Base-by-base conservation (phyloP, 805 yeast species). In the Starmerella floricola region DNA sequence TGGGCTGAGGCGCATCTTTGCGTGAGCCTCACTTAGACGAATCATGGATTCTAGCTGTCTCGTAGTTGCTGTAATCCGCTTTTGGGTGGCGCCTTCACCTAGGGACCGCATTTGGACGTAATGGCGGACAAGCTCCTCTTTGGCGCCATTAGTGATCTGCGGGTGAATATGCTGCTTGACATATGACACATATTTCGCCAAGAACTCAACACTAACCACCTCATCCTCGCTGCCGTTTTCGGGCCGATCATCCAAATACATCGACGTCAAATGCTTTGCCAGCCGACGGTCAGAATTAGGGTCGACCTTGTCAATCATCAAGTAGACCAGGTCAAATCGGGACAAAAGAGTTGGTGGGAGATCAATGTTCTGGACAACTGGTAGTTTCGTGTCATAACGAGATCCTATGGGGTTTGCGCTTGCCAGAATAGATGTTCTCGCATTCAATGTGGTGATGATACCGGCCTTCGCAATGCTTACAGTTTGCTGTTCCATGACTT, bases 401-500 rank as follows among this genome's bases (percentile, higher is more conserved):
- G 97, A 88, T 48, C 91, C 88, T 49, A 91, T 87, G 12, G 98
- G 98, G 61, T 91, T 91, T 1, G 98, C 98, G 31, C 95, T 82
- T 0, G 98, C 98, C 44, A 91, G 67, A 49, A 91, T 80, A 1
- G 97, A 88, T 0, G 96, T 88, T 63, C 98, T 73, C 1, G 98
- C 98, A 60, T 91, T 91, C 47, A 91, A 68, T 0, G 97, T 91
- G 5, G 98, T 91, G 55, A 91, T 91, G 57, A 91, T 91, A 46
- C 98, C 98, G 1, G 98, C 98, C 57, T 91, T 91, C 26, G 98
- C 98, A 56, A 91, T 85, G 8, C 96, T 86, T 34, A 91, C 91
- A 1, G 98, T 91, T 62, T 91, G 98, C 61, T 91, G 98, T 66
- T 91, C 98, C 98, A 91, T 91, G 10, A 91, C 98, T 69, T 91